Percentiles rank a stretch among this genome's conserved stretches.
These are phyloP conservation scores for Neotropicomus parvogracilis DNA, from an alignment of 1,284 basidiomycete genomes.

Conservation along the genomic window DNA sequence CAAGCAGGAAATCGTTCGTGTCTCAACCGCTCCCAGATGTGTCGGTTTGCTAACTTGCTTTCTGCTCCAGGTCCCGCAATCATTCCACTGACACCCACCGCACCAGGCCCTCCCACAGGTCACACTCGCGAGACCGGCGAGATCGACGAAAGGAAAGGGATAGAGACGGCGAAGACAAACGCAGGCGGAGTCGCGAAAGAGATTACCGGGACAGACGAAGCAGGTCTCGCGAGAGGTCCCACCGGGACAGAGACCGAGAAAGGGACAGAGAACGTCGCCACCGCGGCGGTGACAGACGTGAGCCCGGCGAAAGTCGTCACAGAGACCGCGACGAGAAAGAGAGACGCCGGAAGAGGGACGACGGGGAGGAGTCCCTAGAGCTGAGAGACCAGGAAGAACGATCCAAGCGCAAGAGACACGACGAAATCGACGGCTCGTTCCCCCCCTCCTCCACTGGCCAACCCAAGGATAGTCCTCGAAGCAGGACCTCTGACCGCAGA, in stretches of 20 bases:
- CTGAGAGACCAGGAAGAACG: slow-evolving; percentile 46
- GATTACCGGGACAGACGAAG: slow-evolving; percentile 44
- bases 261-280: slow-evolving; percentile 45
- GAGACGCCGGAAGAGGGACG: slow-evolving; percentile 56
- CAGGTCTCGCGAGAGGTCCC: slow-evolving; percentile 43
- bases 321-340: slow-evolving; percentile 49
- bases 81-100: slow-evolving; percentile 70
- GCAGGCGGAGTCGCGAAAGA: slow-evolving; percentile 51
- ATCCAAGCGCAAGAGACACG: slow-evolving; percentile 53
- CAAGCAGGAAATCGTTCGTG: slow-evolving; percentile 63
- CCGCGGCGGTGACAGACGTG: slow-evolving; percentile 47
- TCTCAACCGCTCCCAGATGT: slow-evolving; percentile 9
- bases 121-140: slow-evolving; percentile 51
- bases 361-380: slow-evolving; percentile 47
- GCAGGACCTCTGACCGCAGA: slow-evolving; percentile 44
- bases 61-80: slow-evolving; percentile 52
- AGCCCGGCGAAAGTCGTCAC: slow-evolving; percentile 41
- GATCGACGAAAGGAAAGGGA: slow-evolving; percentile 55
- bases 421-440: slow-evolving; percentile 42
- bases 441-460: slow-evolving; percentile 33
- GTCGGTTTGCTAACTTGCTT: slow-evolving; percentile 13
- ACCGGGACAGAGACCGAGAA: slow-evolving; percentile 46
- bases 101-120: slow-evolving; percentile 67
- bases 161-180: slow-evolving; percentile 50
- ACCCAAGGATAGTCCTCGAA: slow-evolving; percentile 53